These are phyloP conservation scores for Vaccinium macrocarpon DNA, from an alignment of 148 eudicot genomes.

Conservation along the genomic window DNA sequence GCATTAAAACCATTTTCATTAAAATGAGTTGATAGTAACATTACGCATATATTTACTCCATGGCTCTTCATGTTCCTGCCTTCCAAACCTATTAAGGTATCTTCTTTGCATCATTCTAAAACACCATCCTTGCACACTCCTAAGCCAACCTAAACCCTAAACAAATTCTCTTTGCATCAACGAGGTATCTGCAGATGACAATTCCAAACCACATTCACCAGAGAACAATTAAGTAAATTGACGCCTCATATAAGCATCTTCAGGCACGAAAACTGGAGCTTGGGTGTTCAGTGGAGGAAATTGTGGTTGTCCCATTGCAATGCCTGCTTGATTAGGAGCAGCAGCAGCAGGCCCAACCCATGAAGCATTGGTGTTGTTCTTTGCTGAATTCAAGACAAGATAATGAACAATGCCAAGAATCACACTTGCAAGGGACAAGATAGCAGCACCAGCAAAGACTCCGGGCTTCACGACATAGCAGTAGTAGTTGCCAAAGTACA, in stretches of 20 bases:
- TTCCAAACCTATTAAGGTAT: not conserved
- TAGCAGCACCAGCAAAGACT: conserved; percentile 82
- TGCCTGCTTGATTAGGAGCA: conserved; percentile 48
- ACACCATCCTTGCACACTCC: not conserved
- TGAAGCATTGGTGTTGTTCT: conserved; percentile 27
- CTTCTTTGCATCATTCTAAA: not conserved
- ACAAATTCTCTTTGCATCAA: not conserved
- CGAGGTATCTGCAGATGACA: not conserved
- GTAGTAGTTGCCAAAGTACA: conserved; percentile 59
- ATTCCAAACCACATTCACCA: not conserved
- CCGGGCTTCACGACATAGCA: conserved; percentile 91
- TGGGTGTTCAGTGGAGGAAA: conserved; percentile 16
- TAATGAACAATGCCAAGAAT: conserved; percentile 63
- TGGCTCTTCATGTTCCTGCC: not conserved
- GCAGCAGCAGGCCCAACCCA: conserved; percentile 37
- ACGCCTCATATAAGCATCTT: conserved; percentile 88
- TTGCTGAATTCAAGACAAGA: conserved; percentile 51
- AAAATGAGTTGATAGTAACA: not conserved
- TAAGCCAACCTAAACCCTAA: not conserved
- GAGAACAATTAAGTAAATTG: conserved; percentile 42
- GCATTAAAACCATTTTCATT: not conserved
- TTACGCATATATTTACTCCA: not conserved
- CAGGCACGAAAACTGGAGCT: conserved; percentile 83
- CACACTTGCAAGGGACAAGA: conserved; percentile 68
- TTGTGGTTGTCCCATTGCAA: conserved; percentile 91